Evolutionary conservation across 768 basidiomycete genomes (phyloP).

Genomic region (Amanita rubescens): DNA sequence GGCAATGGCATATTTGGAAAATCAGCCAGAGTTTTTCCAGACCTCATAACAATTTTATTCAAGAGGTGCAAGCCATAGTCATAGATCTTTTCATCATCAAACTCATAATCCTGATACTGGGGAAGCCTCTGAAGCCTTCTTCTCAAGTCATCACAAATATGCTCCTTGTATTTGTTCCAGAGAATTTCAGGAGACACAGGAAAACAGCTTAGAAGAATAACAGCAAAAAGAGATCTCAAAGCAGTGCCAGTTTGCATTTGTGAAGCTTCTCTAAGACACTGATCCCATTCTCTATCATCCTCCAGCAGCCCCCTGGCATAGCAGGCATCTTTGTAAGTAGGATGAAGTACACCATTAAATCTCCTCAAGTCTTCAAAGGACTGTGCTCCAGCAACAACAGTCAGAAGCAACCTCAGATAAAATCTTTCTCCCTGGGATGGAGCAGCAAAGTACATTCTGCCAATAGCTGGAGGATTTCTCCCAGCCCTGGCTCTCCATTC

Average conservation of each 20-base stretch:
- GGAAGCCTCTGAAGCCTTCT: constrained; percentile 12
- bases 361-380: constrained; percentile 20
- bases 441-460: constrained; percentile 30
- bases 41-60: constrained; percentile 18
- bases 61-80: constrained; percentile 35
- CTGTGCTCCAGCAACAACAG: constrained; percentile 28
- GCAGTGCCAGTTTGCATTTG: constrained; percentile 31
- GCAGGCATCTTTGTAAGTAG: constrained; percentile 34
- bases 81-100: constrained; percentile 24
- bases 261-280: constrained; percentile 32
- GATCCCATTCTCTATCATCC: constrained; percentile 38
- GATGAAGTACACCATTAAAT: constrained; percentile 13
- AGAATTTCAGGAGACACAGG: constrained; percentile 26
- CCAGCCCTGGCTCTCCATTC: constrained; percentile 9
- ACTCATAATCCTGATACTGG: constrained; percentile 8
- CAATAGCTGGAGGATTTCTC: constrained; percentile 26
- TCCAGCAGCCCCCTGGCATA: constrained; percentile 33
- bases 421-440: constrained; percentile 31
- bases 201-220: constrained; percentile 24
- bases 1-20: constrained; percentile 27
- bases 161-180: constrained; percentile 27
- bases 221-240: constrained; percentile 35
- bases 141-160: constrained; percentile 36
- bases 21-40: constrained; percentile 16
- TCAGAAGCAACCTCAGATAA: constrained; percentile 33